Conservation (phyloP, 75 land plant species). For the Pinus albicaulis region DNA sequence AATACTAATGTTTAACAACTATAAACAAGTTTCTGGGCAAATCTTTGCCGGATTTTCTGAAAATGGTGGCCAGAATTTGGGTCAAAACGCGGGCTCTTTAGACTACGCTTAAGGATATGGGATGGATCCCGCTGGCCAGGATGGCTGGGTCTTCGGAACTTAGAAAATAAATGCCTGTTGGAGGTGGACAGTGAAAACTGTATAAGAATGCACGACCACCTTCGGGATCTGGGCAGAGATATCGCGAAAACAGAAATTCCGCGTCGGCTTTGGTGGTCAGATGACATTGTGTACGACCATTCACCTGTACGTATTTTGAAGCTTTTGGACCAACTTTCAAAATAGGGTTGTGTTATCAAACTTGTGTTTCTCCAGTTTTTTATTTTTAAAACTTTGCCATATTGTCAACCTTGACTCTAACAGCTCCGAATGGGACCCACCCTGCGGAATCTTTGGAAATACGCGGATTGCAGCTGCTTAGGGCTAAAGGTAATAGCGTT, state of each 20-base stretch:
- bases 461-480: background rate
- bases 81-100: too few relatives aligned
- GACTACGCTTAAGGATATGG: background rate
- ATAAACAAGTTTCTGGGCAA: too few relatives aligned
- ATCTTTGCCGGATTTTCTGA: too few relatives aligned
- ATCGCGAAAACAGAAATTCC: background rate
- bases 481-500: background rate
- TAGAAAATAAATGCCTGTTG: background rate
- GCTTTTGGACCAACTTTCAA: background rate
- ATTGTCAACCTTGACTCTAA: too few relatives aligned
- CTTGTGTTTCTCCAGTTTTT: background rate
- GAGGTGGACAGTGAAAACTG: background rate
- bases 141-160: background rate
- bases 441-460: background rate
- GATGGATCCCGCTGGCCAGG: background rate
- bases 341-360: background rate
- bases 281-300: background rate
- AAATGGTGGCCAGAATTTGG: too few relatives aligned
- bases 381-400: too few relatives aligned
- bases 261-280: background rate
- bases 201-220: constrained; percentile 1
- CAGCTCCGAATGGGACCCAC: background rate
- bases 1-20: too few relatives aligned
- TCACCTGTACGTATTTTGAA: background rate
- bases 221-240: background rate